A percentile compares a stretch with the other conserved stretches of the same genome.
Conservation (phyloP, 805 yeast species). For the Kodamaea lidongshanica region DNA sequence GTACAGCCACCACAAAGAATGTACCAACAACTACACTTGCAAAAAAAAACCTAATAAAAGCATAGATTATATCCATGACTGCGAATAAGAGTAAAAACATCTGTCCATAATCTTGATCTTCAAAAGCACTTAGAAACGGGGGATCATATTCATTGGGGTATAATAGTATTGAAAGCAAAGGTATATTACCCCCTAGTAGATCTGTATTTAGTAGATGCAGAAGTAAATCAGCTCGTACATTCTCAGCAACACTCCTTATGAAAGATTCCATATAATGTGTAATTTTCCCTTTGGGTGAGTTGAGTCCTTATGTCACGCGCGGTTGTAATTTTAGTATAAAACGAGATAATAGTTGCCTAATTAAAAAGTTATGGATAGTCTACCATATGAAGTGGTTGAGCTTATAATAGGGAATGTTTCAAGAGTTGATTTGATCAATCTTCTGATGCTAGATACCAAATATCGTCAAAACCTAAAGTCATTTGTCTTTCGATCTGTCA, state of each 20-base stretch:
- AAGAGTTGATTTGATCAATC: slow-evolving; percentile 10
- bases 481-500: slow-evolving; percentile 17
- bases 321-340: background rate
- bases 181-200: slow-evolving; percentile 1
- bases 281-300: background rate
- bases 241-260: too few relatives aligned
- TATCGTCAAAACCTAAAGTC: slow-evolving; percentile 16
- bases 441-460: slow-evolving; percentile 13
- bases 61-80: slow-evolving; percentile 15
- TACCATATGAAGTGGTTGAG: slow-evolving; percentile 7
- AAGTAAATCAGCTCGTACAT: too few relatives aligned
- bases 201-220: too few relatives aligned
- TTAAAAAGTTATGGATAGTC: slow-evolving; percentile 1
- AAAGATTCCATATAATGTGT: slow-evolving; percentile 1
- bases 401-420: slow-evolving; percentile 6
- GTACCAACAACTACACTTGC: slow-evolving; percentile 12
- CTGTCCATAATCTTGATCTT: slow-evolving; percentile 4
- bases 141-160: slow-evolving; percentile 21
- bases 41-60: slow-evolving; percentile 12
- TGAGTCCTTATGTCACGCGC: background rate
- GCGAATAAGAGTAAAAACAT: slow-evolving; percentile 6
- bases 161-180: slow-evolving; percentile 13
- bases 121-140: slow-evolving; percentile 19
- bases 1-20: slow-evolving; percentile 9
- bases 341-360: background rate